Evolutionary conservation across 495 filamentous ascomycete genomes (phyloP), one percentile per base, ranked within the genome.

Genomic region (Penicillium canariense): DNA sequence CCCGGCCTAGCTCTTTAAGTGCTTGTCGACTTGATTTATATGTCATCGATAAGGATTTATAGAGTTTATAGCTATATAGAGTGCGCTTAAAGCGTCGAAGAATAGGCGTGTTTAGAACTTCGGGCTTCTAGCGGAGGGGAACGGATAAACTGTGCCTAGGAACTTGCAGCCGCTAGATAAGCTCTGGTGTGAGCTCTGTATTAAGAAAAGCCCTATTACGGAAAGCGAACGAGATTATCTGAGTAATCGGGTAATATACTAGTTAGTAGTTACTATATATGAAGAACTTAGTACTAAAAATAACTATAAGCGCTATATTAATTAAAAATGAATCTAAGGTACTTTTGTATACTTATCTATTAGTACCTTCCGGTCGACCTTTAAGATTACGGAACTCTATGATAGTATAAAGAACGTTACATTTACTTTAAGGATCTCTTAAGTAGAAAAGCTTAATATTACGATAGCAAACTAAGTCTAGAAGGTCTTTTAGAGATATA

Each of bases 381-480:
- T 69, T 69, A 0, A 69, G 55, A 38, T 69, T 67, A 17, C 49
- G 44, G 56, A 69, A 69, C 55, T 67, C 57, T 14, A 70, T 62
- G 20, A 68, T 54, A 0, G 56, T 47, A 62, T 45, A 70, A 30
- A 68, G 60, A 51, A 70, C 52, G 28, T 70, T 34, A 53, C 60
- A 44, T 53, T 64, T 64, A 18, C 60, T 66, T 22, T 66, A 11
- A 50, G 46, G 58, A 49, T 69, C 58, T 25, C 38, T 43, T 1
- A 70, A 38, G 22, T 66, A 67, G 48, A 70, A 70, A 28, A 70
- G 65, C 30, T 70, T 45, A 31, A 70, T 70, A 55, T 67, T 52
- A 5, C 55, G 44, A 50, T 68, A 68, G 58, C 47, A 70, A 55
- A 70, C 60, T 10, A 49, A 63, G 42, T 60, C 58, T 10, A 50